Evolutionary conservation across 192 early-diverging fungal genomes (phyloP).

Genomic region (Dispira simplex): DNA sequence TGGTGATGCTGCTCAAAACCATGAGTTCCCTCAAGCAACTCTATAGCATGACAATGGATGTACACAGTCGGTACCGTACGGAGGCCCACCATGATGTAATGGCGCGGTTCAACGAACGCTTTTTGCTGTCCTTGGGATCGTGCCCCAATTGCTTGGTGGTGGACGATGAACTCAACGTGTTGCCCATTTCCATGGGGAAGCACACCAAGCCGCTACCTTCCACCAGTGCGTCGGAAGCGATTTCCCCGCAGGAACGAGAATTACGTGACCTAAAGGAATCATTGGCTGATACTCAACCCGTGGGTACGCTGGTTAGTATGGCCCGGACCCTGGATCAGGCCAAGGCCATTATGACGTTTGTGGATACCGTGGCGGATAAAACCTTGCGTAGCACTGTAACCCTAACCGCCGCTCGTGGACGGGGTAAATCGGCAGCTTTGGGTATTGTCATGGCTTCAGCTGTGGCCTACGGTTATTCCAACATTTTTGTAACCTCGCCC

Average conservation of each 20-base stretch:
- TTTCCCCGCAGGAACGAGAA: slow-evolving; percentile 31
- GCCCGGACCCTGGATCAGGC: slow-evolving; percentile 91
- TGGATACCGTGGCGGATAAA: slow-evolving; percentile 93
- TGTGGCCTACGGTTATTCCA: slow-evolving; percentile 96
- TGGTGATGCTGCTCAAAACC: slow-evolving; percentile 83
- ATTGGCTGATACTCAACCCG: slow-evolving; percentile 79
- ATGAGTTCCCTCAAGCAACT: slow-evolving; percentile 95
- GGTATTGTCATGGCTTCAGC: slow-evolving; percentile 90
- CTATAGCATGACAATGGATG: slow-evolving; percentile 99
- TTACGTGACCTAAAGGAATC: slow-evolving; percentile 71
- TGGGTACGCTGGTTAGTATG: slow-evolving; percentile 65
- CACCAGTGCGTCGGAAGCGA: slow-evolving; percentile 23
- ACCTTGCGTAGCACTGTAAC: slow-evolving; percentile 79
- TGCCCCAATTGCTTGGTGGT: slow-evolving; percentile 85
- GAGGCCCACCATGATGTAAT: slow-evolving; percentile 87
- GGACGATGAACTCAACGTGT: slow-evolving; percentile 96
- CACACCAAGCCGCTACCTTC: slow-evolving; percentile 76
- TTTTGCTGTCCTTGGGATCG: slow-evolving; percentile 81
- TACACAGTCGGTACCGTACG: slow-evolving; percentile 88
- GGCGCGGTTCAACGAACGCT: slow-evolving; percentile 95
- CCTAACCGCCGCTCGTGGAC: slow-evolving; percentile 88
- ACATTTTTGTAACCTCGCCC: slow-evolving; percentile 97
- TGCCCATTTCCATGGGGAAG: slow-evolving; percentile 87
- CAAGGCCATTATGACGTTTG: slow-evolving; percentile 91
- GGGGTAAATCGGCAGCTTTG: slow-evolving; percentile 94